Conservation (phyloP, 1,284 basidiomycete genomes). For the Apiotrichum sp. region DNA sequence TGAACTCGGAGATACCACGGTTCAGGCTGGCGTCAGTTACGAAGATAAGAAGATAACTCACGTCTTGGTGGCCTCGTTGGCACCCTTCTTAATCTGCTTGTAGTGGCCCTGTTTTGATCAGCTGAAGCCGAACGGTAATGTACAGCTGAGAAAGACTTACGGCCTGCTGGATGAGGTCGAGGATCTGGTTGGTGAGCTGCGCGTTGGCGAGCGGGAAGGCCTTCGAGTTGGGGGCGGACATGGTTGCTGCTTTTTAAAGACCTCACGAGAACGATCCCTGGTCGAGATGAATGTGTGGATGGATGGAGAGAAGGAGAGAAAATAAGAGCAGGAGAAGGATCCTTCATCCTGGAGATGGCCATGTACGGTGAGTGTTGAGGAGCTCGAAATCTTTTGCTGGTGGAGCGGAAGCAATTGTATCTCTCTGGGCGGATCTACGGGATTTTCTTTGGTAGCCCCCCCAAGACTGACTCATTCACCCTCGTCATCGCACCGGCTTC, state of each 20-base stretch:
- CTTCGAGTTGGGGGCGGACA: conserved; percentile 56
- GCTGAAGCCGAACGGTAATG: neutral
- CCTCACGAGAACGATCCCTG: conserved; percentile 35
- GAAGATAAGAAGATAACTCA: too few species aligned
- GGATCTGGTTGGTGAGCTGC: conserved; percentile 85
- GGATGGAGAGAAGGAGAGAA: neutral
- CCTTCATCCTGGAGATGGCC: too few species aligned
- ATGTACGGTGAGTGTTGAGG: too few species aligned
- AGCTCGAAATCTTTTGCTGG: too few species aligned
- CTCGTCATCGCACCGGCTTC: too few species aligned
- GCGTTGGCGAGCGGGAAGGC: conserved; percentile 91
- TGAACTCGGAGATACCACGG: conserved; percentile 97
- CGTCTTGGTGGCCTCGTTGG: conserved; percentile 72
- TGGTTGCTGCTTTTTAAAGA: conserved; percentile 58
- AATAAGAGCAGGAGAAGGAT: too few species aligned
- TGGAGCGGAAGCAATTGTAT: too few species aligned
- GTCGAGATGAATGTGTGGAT: conserved; percentile 18
- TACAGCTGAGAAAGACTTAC: neutral
- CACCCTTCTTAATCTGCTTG: conserved; percentile 93
- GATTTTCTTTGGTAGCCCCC: too few species aligned
- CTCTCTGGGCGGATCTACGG: too few species aligned
- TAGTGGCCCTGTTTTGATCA: conserved; percentile 47
- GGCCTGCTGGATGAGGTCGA: conserved; percentile 86
- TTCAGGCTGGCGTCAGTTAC: conserved; percentile 11
- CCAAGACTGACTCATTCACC: too few species aligned